Conservation (phyloP, 176 grass and related monocot genomes). For the Eleusine indica region DNA sequence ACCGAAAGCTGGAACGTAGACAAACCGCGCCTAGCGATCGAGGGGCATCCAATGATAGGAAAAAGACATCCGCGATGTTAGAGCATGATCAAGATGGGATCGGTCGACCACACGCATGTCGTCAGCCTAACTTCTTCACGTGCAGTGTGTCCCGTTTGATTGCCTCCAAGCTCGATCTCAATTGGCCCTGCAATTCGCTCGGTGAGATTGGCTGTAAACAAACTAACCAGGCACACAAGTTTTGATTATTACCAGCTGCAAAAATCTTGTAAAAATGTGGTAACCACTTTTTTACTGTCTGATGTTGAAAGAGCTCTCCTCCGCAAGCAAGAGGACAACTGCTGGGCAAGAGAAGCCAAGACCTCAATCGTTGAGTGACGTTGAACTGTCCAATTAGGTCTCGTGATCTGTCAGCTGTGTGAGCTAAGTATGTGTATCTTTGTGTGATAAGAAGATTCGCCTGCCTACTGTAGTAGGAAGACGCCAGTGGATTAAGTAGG, state of each 20-base stretch:
- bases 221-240: background rate
- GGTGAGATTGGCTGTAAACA: too few species aligned
- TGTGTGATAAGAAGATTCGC: slow-evolving; percentile 38
- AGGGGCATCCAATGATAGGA: slow-evolving; percentile 43
- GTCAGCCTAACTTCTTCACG: slow-evolving; percentile 43
- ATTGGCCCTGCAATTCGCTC: background rate
- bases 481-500: slow-evolving; percentile 36
- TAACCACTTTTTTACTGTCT: too few species aligned
- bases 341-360: too few species aligned
- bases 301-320: too few species aligned
- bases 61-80: slow-evolving; percentile 31
- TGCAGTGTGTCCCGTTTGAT: slow-evolving; percentile 37
- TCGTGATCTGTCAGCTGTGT: too few species aligned
- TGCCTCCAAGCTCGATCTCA: background rate
- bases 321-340: too few species aligned
- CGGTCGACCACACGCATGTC: slow-evolving; percentile 11
- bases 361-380: too few species aligned
- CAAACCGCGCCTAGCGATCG: background rate
- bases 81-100: slow-evolving; percentile 36
- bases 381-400: too few species aligned
- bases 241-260: background rate
- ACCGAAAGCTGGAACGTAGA: background rate
- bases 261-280: background rate
- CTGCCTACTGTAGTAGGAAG: slow-evolving; percentile 20
- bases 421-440: background rate